phyloP scores from a whole-genome alignment of 176 grass and related monocot species.

The Canna indica region DNA sequence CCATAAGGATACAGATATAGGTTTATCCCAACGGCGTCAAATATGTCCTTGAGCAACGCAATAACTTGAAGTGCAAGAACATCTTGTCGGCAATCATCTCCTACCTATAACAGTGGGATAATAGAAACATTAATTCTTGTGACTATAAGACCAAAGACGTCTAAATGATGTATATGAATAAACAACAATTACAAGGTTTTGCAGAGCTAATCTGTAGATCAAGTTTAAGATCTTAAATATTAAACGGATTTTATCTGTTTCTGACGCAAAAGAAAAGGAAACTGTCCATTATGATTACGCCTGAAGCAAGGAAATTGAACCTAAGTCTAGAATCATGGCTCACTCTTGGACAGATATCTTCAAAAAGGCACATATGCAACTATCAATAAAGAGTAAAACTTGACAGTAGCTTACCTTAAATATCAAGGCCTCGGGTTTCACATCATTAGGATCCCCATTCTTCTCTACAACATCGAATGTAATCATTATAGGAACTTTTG shows the following conservation, averaged over 20 bases:
- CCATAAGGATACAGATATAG: slow-evolving; percentile 96
- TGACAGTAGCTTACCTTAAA: slow-evolving; percentile 66
- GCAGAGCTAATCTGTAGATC: not conserved
- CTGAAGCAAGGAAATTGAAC: not conserved
- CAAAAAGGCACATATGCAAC: not conserved
- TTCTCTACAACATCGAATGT: slow-evolving; percentile 94
- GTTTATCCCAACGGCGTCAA: slow-evolving; percentile 84
- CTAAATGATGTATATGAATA: not conserved
- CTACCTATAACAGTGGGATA: slow-evolving; percentile 50
- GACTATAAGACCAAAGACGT: not conserved
- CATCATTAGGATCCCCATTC: slow-evolving; percentile 71
- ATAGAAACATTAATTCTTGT: not conserved
- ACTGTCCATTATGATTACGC: not conserved
- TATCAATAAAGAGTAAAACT: not conserved
- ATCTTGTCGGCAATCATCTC: slow-evolving; percentile 99
- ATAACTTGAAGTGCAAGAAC: slow-evolving; percentile 98
- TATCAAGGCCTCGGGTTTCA: slow-evolving; percentile 92
- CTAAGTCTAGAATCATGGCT: not conserved
- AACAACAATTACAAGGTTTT: not conserved
- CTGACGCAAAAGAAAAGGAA: not conserved
- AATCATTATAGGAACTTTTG: slow-evolving; percentile 99
- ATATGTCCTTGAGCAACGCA: slow-evolving; percentile 77
- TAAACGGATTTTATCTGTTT: not conserved
- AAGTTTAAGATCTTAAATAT: not conserved
- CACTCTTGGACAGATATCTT: not conserved